A percentile compares a stretch with the other conserved stretches of the same genome.
Evolutionary conservation across 1,284 basidiomycete genomes (phyloP).

Genomic region (Sanghuangporus baumii): DNA sequence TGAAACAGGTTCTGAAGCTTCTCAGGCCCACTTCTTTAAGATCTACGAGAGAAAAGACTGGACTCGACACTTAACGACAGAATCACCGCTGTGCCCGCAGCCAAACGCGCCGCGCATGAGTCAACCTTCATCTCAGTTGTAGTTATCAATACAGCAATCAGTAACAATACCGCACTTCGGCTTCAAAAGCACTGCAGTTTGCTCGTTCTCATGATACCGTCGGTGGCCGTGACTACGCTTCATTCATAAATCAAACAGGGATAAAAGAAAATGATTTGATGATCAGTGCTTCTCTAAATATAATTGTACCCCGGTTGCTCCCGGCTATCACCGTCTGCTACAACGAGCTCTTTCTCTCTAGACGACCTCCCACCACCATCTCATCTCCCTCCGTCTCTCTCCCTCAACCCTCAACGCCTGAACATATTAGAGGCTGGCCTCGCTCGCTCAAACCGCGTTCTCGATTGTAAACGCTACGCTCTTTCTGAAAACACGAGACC

Average conservation of each 20-base stretch:
- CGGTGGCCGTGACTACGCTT: neutral
- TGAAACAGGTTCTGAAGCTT: too few relatives aligned
- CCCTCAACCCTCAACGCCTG: neutral
- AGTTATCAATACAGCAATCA: neutral
- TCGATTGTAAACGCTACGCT: neutral
- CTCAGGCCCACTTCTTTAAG: too few relatives aligned
- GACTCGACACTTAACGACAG: neutral
- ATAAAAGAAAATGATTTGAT: neutral
- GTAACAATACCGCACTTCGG: neutral
- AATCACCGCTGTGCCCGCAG: neutral
- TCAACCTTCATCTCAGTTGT: too few relatives aligned
- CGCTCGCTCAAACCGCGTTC: neutral
- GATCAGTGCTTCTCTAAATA: neutral
- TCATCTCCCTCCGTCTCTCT: neutral
- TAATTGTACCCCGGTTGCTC: neutral
- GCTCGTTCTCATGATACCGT: too few relatives aligned
- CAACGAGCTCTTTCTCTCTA: neutral
- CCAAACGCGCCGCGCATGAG: neutral
- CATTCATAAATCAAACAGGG: neutral
- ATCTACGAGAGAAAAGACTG: too few relatives aligned
- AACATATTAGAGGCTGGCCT: neutral
- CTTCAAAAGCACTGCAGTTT: neutral
- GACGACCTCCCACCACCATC: neutral
- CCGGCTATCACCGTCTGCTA: neutral
- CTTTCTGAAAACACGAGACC: too few relatives aligned